Conservation (phyloP, 192 early-diverging fungal genomes). For the Backusella westeae region DNA sequence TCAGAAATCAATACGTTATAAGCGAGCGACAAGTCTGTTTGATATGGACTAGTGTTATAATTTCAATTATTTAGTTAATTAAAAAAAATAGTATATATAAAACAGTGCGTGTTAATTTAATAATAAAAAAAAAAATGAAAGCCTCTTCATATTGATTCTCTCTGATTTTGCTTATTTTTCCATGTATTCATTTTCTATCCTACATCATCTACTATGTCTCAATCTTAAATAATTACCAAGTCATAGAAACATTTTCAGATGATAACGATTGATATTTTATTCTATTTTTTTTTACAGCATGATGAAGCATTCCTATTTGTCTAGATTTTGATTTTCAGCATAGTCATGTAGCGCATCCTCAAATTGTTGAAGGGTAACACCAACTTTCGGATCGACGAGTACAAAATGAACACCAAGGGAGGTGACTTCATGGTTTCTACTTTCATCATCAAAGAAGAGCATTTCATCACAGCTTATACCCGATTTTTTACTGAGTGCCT, state of each 20-base stretch:
- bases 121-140: too few relatives aligned
- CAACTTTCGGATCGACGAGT: slow-evolving; percentile 23
- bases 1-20: slow-evolving; percentile 21
- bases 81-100: too few relatives aligned
- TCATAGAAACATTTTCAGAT: too few relatives aligned
- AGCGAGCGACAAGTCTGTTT: not conserved
- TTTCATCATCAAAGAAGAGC: slow-evolving; percentile 53
- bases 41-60: not conserved
- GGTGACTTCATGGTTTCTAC: slow-evolving; percentile 34
- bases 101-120: too few relatives aligned
- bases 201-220: too few relatives aligned
- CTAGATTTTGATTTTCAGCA: not conserved
- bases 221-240: too few relatives aligned
- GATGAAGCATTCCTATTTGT: not conserved
- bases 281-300: too few relatives aligned
- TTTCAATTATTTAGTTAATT: too few relatives aligned
- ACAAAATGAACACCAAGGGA: slow-evolving; percentile 43
- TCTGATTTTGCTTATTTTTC: too few relatives aligned
- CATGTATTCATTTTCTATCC: too few relatives aligned
- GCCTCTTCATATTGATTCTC: too few relatives aligned
- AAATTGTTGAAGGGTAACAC: slow-evolving; percentile 38
- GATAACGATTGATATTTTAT: too few relatives aligned
- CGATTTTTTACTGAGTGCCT: slow-evolving; percentile 15
- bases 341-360: not conserved
- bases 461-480: slow-evolving; percentile 41